Percentiles rank a stretch among this genome's conserved stretches.
These are phyloP conservation scores for Cryptococcus hybrid DNA, from an alignment of 1,284 basidiomycete species.

Conservation along the genomic window DNA sequence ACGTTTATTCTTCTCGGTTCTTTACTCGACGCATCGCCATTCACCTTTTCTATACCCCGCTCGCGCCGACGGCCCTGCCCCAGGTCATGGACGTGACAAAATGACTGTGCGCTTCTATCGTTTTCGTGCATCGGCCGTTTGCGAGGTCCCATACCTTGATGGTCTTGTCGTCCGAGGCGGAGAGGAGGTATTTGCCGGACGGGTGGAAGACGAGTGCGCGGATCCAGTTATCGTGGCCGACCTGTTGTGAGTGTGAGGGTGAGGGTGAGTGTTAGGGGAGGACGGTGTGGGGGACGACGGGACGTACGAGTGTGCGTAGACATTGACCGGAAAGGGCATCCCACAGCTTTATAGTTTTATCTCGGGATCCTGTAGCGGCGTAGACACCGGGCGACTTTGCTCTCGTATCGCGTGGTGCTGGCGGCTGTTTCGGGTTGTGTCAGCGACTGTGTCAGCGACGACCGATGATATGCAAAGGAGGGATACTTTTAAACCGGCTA, in stretches of 20 bases:
- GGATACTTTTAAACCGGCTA: constrained; percentile 66
- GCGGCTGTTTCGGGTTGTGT: constrained; percentile 25
- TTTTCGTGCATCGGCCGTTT: constrained; percentile 73
- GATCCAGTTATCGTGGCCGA: constrained; percentile 82
- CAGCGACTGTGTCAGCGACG: constrained; percentile 14
- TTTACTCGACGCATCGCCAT: background rate
- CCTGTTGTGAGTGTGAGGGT: constrained; percentile 44
- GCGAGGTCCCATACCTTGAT: constrained; percentile 84
- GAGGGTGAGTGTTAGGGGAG: background rate
- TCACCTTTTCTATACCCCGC: background rate
- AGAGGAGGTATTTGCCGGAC: constrained; percentile 78
- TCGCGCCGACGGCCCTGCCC: constrained; percentile 46
- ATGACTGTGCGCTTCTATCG: constrained; percentile 79
- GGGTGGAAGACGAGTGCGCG: constrained; percentile 80
- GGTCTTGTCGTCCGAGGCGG: constrained; percentile 87
- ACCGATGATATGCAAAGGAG: background rate
- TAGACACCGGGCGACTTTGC: constrained; percentile 57
- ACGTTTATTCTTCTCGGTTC: constrained; percentile 5
- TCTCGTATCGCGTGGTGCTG: constrained; percentile 23
- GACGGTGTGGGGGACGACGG: background rate
- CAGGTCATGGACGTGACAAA: constrained; percentile 80
- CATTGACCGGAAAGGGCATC: constrained; percentile 73
- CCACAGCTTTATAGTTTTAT: constrained; percentile 71
- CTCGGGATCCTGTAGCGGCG: constrained; percentile 74
- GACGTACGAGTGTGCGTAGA: constrained; percentile 61